These are phyloP conservation scores for Lignosus rhinocerotis DNA, from an alignment of 1,284 basidiomycete genomes.

Conservation along the genomic window DNA sequence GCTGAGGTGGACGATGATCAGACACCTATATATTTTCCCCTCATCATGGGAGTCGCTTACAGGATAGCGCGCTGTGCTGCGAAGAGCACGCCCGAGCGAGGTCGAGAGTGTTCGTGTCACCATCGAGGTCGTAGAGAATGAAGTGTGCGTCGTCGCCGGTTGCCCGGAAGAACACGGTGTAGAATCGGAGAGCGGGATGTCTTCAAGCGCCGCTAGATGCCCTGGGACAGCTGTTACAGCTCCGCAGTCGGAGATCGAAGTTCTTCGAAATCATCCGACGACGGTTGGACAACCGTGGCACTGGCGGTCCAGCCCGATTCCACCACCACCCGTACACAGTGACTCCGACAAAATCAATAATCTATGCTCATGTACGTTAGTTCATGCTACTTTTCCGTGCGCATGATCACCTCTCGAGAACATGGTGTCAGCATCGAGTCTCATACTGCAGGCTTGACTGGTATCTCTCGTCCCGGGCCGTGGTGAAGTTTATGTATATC, in stretches of 20 bases:
- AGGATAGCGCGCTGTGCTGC: constrained; percentile 54
- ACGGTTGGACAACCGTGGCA: constrained; percentile 8
- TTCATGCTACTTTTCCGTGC: no score
- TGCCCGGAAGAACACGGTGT: constrained; percentile 28
- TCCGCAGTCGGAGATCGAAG: not conserved
- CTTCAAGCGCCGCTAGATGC: not conserved
- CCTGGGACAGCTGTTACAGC: no score
- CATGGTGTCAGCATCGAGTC: no score
- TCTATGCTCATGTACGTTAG: no score
- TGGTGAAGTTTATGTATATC: no score
- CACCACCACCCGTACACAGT: no score
- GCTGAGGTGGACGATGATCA: constrained; percentile 24
- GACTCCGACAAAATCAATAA: no score
- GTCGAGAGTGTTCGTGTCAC: constrained; percentile 63
- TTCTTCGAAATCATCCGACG: constrained; percentile 19
- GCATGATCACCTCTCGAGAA: no score
- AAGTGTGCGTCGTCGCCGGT: constrained; percentile 29
- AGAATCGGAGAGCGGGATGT: constrained; percentile 6
- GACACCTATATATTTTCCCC: not conserved
- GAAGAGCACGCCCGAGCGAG: constrained; percentile 61
- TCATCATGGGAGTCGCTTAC: constrained; percentile 38
- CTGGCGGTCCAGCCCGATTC: not conserved
- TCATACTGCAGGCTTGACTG: no score
- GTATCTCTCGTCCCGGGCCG: no score
- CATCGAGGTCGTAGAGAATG: constrained; percentile 47